phyloP scores from a whole-genome alignment of 345 rosid species.

The Corchorus olitorius region DNA sequence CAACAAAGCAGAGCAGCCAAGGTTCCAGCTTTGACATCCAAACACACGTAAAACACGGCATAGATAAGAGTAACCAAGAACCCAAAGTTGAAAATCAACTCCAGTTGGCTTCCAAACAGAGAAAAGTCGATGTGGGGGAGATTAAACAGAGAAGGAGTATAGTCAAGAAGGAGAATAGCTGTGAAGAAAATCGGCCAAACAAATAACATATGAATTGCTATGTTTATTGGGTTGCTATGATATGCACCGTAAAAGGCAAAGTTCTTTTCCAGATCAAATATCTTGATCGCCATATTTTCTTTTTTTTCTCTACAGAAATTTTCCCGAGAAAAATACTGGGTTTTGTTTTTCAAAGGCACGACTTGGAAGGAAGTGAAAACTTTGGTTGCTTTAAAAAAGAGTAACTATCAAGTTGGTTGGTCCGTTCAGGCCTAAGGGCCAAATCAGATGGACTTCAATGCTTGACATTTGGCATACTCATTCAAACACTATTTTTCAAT shows the following conservation, averaged over 20 bases:
- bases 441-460: no score
- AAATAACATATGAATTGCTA: slow-evolving; percentile 50
- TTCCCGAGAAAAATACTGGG: not conserved
- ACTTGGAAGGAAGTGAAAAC: not conserved
- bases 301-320: slow-evolving; percentile 10
- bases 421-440: no score
- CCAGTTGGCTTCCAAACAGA: slow-evolving; percentile 31
- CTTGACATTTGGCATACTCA: no score
- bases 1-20: slow-evolving; percentile 58
- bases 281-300: slow-evolving; percentile 37
- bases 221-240: slow-evolving; percentile 46
- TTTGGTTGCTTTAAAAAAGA: no score
- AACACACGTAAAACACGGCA: slow-evolving; percentile 44
- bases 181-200: slow-evolving; percentile 75
- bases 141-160: slow-evolving; percentile 50
- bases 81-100: slow-evolving; percentile 51
- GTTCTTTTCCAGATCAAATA: slow-evolving; percentile 53
- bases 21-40: slow-evolving; percentile 60
- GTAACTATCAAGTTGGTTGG: no score
- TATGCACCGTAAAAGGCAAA: slow-evolving; percentile 58
- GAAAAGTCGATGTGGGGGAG: slow-evolving; percentile 37
- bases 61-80: slow-evolving; percentile 49
- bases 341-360: not conserved
- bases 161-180: slow-evolving; percentile 48
- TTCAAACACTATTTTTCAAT: no score